phyloP scores from a whole-genome alignment of 345 rosid species.

The Pistacia vera region DNA sequence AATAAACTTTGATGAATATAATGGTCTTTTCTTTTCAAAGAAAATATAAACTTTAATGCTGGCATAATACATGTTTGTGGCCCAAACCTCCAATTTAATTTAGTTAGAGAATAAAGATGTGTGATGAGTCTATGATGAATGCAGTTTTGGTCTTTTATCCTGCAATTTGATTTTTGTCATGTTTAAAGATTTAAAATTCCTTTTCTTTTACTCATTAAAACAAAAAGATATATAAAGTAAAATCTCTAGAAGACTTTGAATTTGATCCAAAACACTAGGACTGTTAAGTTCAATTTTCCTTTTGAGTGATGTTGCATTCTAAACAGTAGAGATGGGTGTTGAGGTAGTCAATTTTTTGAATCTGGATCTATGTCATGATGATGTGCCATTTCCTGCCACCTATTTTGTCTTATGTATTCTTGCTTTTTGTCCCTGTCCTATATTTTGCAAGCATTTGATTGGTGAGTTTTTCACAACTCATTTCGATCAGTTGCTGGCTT shows the following conservation, averaged over 20 bases:
- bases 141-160: neutral
- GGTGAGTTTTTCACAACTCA: neutral
- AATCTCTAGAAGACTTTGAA: neutral
- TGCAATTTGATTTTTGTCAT: neutral
- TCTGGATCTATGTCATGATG: neutral
- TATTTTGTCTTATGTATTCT: neutral
- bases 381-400: constrained; percentile 3
- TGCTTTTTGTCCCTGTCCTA: neutral
- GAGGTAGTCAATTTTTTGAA: neutral
- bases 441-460: neutral
- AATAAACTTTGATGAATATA: neutral
- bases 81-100: neutral
- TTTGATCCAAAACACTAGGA: neutral
- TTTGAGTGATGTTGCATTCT: neutral
- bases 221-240: no score
- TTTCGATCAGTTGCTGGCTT: constrained; percentile 2
- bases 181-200: neutral
- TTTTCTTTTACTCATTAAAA: no score
- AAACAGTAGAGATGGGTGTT: constrained; percentile 1
- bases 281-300: neutral
- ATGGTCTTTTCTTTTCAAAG: neutral
- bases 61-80: neutral
- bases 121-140: neutral
- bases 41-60: neutral
- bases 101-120: constrained; percentile 1